Conservation (phyloP, 108 stramenopile species). For the Cyclotella choctawhatcheeana region DNA sequence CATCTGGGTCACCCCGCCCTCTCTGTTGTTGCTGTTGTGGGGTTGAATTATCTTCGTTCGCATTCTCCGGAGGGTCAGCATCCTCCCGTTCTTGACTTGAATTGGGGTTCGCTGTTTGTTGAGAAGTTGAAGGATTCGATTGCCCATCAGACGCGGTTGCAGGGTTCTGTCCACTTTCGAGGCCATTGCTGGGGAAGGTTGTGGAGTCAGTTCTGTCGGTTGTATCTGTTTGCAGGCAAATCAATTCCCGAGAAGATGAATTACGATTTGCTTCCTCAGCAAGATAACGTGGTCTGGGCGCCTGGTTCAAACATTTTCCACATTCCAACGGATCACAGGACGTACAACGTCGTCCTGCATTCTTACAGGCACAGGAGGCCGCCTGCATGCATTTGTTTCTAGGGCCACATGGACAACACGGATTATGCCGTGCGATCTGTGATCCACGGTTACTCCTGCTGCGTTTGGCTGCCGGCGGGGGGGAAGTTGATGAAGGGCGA, state of each 20-base stretch:
- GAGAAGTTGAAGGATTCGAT: neutral
- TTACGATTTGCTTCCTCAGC: neutral
- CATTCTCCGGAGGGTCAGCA: neutral
- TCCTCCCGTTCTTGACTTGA: neutral
- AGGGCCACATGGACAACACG: neutral
- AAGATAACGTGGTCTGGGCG: no score
- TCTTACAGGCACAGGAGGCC: neutral
- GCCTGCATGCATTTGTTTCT: neutral
- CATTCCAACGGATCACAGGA: neutral
- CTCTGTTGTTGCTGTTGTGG: neutral
- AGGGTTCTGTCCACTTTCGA: no score
- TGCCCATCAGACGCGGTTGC: neutral
- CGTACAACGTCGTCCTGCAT: neutral
- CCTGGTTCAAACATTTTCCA: neutral
- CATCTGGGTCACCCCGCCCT: neutral
- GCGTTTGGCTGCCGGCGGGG: neutral
- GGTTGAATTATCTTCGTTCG: neutral
- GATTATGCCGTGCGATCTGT: neutral
- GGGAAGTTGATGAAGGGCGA: neutral
- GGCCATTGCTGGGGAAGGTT: neutral
- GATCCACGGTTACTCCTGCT: neutral
- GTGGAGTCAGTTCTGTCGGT: neutral
- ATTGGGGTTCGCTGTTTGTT: neutral
- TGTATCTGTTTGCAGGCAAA: no score
- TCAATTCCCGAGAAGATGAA: neutral